Percentiles rank a stretch among this genome's conserved stretches.
Conservation (phyloP, 2,329 filamentous ascomycete species). For the Exophiala bonariae region DNA sequence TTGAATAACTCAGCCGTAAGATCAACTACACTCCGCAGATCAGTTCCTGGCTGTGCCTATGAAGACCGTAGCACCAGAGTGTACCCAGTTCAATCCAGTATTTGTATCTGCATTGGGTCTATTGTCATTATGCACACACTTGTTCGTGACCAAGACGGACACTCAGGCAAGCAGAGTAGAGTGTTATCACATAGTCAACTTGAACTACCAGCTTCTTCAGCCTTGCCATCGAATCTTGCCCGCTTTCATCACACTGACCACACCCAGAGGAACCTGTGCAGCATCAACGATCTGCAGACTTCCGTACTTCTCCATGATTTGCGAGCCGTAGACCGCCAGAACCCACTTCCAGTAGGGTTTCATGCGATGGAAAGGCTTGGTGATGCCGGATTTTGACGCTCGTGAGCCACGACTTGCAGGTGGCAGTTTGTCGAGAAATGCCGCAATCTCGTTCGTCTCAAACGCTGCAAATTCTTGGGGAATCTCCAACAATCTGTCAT, state of each 20-base stretch:
- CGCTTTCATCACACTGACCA: slow-evolving; percentile 43
- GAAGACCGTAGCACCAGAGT: no score
- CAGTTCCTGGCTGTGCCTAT: no score
- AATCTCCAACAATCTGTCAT: slow-evolving; percentile 32
- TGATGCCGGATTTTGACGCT: slow-evolving; percentile 12
- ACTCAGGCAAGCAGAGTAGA: no score
- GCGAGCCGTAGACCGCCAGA: slow-evolving; percentile 40
- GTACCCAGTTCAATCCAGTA: no score
- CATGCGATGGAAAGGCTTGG: slow-evolving; percentile 36
- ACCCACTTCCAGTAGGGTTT: slow-evolving; percentile 45
- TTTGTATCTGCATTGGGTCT: no score
- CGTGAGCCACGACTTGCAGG: neutral
- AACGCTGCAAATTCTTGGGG: slow-evolving; percentile 35
- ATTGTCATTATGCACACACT: no score
- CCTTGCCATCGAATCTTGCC: slow-evolving; percentile 44
- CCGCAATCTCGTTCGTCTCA: slow-evolving; percentile 31
- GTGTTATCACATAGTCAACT: no score
- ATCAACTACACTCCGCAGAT: no score
- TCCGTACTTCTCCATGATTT: slow-evolving; percentile 43
- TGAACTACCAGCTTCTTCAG: no score
- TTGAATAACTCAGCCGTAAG: no score
- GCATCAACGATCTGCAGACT: slow-evolving; percentile 41
- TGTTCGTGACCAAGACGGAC: no score
- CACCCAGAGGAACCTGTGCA: slow-evolving; percentile 43
- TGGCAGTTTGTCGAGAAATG: slow-evolving; percentile 14